Percentiles rank a stretch among this genome's conserved stretches.
These are phyloP conservation scores for Farysia itapuensis DNA, from an alignment of 1,284 basidiomycete genomes.

Conservation along the genomic window DNA sequence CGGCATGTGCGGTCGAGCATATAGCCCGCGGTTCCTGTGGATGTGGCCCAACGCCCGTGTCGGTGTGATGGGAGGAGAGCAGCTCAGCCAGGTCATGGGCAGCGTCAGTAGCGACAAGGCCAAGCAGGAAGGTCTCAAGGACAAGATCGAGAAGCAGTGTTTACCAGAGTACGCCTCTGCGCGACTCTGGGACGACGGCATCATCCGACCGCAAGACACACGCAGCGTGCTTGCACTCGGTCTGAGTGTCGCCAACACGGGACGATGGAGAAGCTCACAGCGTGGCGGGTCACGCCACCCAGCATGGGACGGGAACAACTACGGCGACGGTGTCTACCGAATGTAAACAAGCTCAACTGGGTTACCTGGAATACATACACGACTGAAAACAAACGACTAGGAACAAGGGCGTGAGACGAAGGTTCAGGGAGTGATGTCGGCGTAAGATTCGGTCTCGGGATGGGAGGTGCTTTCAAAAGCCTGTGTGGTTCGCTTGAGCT, in stretches of 20 bases:
- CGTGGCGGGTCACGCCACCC: constrained; percentile 38
- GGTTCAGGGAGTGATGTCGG: neutral
- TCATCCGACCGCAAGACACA: constrained; percentile 88
- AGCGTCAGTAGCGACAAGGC: constrained; percentile 68
- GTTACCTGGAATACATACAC: no score
- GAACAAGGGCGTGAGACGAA: neutral
- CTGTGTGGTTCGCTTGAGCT: constrained; percentile 2
- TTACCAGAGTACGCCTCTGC: constrained; percentile 83
- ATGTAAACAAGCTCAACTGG: no score
- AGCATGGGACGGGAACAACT: constrained; percentile 52
- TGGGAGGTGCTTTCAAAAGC: no score
- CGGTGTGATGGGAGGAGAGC: constrained; percentile 93
- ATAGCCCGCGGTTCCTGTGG: constrained; percentile 91
- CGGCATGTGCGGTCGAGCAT: constrained; percentile 64
- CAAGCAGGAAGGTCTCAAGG: constrained; percentile 65
- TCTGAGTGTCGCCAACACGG: constrained; percentile 69
- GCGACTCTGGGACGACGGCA: constrained; percentile 90
- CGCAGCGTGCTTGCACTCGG: constrained; percentile 82
- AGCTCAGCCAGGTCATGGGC: constrained; percentile 88
- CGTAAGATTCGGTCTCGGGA: no score
- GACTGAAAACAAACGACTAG: no score
- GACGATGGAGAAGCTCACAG: constrained; percentile 40
- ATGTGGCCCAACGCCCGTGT: constrained; percentile 98
- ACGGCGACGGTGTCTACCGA: constrained; percentile 40
- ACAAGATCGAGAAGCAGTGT: constrained; percentile 82